Evolutionary conservation across 331 rosid species (phyloP), one percentile per base, ranked within the genome.

Genomic region (Cucumis variabilis): DNA sequence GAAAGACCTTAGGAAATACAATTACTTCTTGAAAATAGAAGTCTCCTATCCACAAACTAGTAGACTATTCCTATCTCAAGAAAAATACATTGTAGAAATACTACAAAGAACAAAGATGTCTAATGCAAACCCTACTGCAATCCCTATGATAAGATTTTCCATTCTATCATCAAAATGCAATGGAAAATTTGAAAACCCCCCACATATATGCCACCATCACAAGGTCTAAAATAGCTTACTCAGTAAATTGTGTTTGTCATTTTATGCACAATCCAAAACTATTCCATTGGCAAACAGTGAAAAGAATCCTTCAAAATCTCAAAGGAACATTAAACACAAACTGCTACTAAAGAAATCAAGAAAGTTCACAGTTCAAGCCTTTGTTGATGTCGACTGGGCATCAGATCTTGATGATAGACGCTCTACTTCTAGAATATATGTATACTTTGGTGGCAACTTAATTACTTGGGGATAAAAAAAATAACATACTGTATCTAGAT

Each of bases 301-400:
- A 67, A 1, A 10, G 70, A 3, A n/a, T 66, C 0, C 1, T 66
- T 3, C 1, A 6, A 0, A 9, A 66, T 2, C 6, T 66, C 2
- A 66, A n/a, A 66, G 28, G 28, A 37, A 37, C 41, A 3, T 9
- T 1, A 9, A 2, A 3, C 11, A 23, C 11, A 14, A 33, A 0
- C 1, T 24, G 1, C 1, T 21, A 7, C 33, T 67, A 1, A 15
- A 2, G 21, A 5, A 55, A 55, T 21, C 21, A 10, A 12, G 5
- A 55, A 55, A 4, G 1, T 16, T 55, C 7, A 4, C 21, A 3
- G 9, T 60, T 17, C n/a, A n/a, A n/a, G 71, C 16, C 0, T 66
- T 66, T 11, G 30, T 0, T 10, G 71, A 66, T 66, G 71, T 6
- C 0, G 6, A 11, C 5, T 66, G 15, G 30, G 30, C 30, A 0